phyloP scores from a whole-genome alignment of 768 basidiomycete genomes.

The Lentinus brumalis region DNA sequence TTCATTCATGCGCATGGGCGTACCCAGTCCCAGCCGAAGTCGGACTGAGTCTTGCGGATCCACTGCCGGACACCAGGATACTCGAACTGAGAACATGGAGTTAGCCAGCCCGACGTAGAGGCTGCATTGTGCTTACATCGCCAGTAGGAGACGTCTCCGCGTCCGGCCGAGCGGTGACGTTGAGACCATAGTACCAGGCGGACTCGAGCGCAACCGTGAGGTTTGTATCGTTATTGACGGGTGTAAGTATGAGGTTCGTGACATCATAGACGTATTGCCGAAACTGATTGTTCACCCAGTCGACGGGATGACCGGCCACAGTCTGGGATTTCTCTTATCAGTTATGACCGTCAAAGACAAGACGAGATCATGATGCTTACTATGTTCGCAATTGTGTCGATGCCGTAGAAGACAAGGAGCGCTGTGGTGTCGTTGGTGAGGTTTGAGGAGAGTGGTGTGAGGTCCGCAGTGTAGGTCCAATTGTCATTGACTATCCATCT shows the following conservation, averaged over 20 bases:
- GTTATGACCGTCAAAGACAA: not conserved
- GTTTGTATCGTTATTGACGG: constrained; percentile 39
- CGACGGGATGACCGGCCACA: constrained; percentile 50
- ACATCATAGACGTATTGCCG: constrained; percentile 56
- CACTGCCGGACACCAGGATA: constrained; percentile 50
- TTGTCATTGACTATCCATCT: constrained; percentile 58
- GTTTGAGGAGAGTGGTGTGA: constrained; percentile 43
- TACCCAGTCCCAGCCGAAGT: constrained; percentile 70
- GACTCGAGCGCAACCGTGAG: constrained; percentile 56
- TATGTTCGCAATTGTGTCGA: constrained; percentile 60
- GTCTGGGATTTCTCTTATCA: constrained; percentile 36
- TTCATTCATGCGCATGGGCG: not conserved
- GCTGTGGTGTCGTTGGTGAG: constrained; percentile 23
- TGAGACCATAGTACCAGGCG: constrained; percentile 54
- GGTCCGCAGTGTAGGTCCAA: constrained; percentile 60
- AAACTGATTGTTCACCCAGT: constrained; percentile 64
- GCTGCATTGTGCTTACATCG: constrained; percentile 26
- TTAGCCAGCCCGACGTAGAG: too few species aligned
- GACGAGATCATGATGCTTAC: constrained; percentile 33
- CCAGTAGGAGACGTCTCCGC: constrained; percentile 45
- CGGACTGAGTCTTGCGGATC: constrained; percentile 52
- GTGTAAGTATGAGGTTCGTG: constrained; percentile 40
- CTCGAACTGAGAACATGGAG: constrained; percentile 41
- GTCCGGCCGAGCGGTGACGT: constrained; percentile 52
- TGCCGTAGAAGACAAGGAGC: constrained; percentile 55